Percentiles rank a stretch among this genome's conserved stretches.
These are phyloP conservation scores for Arthroderma sp. DNA, from an alignment of 2,329 filamentous ascomycete species.

Conservation along the genomic window DNA sequence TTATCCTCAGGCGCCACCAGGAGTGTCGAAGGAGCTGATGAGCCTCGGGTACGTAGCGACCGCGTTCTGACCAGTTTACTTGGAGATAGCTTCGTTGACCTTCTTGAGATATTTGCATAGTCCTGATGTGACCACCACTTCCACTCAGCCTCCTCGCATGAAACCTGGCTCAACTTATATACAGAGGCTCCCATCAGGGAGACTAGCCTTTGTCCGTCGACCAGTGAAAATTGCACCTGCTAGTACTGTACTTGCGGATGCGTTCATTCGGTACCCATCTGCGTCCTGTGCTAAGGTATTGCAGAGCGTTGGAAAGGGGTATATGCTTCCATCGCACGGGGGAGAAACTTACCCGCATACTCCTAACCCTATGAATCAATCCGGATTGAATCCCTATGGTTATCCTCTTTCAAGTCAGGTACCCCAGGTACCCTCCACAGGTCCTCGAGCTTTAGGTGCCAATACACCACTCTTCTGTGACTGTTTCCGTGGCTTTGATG, in stretches of 20 bases:
- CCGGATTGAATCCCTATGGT: not conserved
- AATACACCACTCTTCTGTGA: not conserved
- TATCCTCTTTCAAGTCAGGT: not conserved
- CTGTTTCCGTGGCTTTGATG: not conserved
- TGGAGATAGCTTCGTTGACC: not conserved
- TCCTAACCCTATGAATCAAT: not conserved
- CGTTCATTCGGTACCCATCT: conserved; percentile 1
- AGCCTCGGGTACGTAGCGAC: not conserved
- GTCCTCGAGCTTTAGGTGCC: not conserved
- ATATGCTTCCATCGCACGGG: not conserved
- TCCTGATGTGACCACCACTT: not conserved
- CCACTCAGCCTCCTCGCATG: not conserved
- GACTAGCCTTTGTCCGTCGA: conserved; percentile 9
- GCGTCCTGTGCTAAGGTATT: not conserved
- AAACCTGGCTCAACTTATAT: conserved; percentile 9
- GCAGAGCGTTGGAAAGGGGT: not conserved
- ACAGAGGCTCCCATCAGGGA: conserved; percentile 9
- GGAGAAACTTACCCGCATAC: not conserved
- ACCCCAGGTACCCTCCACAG: not conserved
- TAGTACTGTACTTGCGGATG: conserved; percentile 2
- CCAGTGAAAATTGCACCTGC: conserved; percentile 6
- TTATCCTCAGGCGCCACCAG: not conserved
- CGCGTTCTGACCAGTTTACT: not conserved
- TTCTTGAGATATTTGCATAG: not conserved
- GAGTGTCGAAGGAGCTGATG: not conserved